Conservation (phyloP, 1,284 basidiomycete genomes). For the Stereum hirsutum region DNA sequence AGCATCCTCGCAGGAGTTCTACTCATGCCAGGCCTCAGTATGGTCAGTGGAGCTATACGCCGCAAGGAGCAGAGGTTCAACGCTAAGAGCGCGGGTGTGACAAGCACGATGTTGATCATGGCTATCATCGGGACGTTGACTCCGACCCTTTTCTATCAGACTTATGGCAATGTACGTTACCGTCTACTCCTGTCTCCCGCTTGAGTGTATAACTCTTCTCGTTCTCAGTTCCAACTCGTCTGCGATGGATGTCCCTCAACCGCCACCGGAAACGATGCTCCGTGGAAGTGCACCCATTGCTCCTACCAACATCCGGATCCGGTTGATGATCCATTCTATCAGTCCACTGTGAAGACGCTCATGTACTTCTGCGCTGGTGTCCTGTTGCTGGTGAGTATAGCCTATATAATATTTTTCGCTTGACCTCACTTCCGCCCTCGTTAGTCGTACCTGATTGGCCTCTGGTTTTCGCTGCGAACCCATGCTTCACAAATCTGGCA, state of each 20-base stretch:
- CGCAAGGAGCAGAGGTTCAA: slow-evolving; percentile 98
- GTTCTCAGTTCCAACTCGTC: slow-evolving; percentile 77
- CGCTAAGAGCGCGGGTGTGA: slow-evolving; percentile 95
- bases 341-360: slow-evolving; percentile 85
- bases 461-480: slow-evolving; percentile 98
- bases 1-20: slow-evolving; percentile 91
- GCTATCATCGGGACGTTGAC: slow-evolving; percentile 96
- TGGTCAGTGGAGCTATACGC: slow-evolving; percentile 90
- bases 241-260: slow-evolving; percentile 81
- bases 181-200: slow-evolving; percentile 1
- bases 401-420: neutral
- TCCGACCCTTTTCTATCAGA: slow-evolving; percentile 97
- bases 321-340: slow-evolving; percentile 92
- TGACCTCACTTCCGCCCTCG: slow-evolving; percentile 3
- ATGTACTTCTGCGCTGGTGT: slow-evolving; percentile 94
- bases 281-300: slow-evolving; percentile 88
- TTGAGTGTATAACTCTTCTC: slow-evolving; percentile 7
- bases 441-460: slow-evolving; percentile 92
- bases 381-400: slow-evolving; percentile 72
- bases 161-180: slow-evolving; percentile 85
- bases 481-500: slow-evolving; percentile 99
- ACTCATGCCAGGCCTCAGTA: slow-evolving; percentile 94
- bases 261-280: slow-evolving; percentile 27
- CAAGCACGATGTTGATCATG: slow-evolving; percentile 99
- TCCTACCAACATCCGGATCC: slow-evolving; percentile 95